Evolutionary conservation across 108 stramenopile species (phyloP), one percentile per base, ranked within the genome.

Genomic region (Asterionellopsis glacialis): DNA sequence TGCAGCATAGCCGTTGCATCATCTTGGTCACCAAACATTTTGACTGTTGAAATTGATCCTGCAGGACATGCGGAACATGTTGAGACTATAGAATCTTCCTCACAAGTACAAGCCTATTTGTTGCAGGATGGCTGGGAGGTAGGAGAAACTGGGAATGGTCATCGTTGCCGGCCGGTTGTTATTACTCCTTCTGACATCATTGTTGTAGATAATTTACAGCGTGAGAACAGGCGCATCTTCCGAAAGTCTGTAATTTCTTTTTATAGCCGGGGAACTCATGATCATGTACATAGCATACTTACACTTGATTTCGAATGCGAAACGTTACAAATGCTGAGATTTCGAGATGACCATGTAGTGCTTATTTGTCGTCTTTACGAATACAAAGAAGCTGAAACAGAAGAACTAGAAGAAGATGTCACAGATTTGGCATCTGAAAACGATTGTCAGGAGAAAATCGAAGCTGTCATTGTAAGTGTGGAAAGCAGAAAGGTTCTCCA

Each of bases 261-360:
- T 22, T 57, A 57, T 11, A 12, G 33, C 5, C 33, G 40, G 21
- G 16, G n/a, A 6, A 27, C 21, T 24, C 33, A 57, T 57, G 33
- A 15, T 38, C 6, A 2, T 15, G 33, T 33, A 33, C 39, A 45
- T 11, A 19, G 16, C 3, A 2, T 21, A 1, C n/a, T 41, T 57
- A 18, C n/a, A 2, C 16, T 57, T 19, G n/a, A 25, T 13, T 14
- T 12, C 5, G 39, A 57, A 14, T 57, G 56, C 56, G 26, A 57
- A 16, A 38, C 25, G 3, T 4, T 57, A 21, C 25, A 16, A 1
- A 57, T 57, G 56, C 4, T 39, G 39, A 3, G 39, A 41, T 2
- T 57, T 42, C 56, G 56, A 16, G 56, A 41, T 9, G 38, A 57
- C 9, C 56, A 57, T 26, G 56, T 57, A 1, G 7, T 57, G 2